Conservation (phyloP, 2,329 filamentous ascomycete genomes). For the Thermoascus crustaceus region DNA sequence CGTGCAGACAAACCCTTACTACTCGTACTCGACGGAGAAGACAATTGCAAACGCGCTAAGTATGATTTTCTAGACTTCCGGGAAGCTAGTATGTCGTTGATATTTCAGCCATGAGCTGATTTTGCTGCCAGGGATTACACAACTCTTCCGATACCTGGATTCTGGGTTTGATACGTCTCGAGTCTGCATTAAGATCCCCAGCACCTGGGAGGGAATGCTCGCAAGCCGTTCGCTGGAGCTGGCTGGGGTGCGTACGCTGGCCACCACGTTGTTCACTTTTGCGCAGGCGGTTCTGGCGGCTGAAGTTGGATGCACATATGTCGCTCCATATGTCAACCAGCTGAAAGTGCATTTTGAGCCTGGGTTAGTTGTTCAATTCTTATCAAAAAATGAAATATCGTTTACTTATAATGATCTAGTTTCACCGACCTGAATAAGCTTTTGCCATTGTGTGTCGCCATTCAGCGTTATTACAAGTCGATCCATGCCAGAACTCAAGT, state of each 20-base stretch:
- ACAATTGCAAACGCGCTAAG: constrained; percentile 46
- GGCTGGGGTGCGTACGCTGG: constrained; percentile 50
- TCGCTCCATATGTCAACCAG: constrained; percentile 59
- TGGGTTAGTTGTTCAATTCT: constrained; percentile 13
- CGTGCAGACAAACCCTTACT: constrained; percentile 53
- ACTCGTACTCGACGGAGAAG: constrained; percentile 43
- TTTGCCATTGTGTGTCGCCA: constrained; percentile 43
- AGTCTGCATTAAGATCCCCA: constrained; percentile 56
- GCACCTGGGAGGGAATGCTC: constrained; percentile 56
- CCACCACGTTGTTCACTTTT: constrained; percentile 56
- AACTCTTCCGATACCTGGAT: constrained; percentile 40
- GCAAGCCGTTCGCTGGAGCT: constrained; percentile 49
- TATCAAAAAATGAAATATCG: not conserved
- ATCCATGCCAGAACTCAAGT: constrained; percentile 41
- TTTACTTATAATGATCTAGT: constrained; percentile 9
- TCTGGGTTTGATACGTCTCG: constrained; percentile 40
- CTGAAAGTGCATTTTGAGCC: constrained; percentile 53
- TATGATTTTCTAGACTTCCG: constrained; percentile 22
- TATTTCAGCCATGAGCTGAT: not conserved
- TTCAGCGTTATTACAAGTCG: constrained; percentile 46
- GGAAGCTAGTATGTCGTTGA: not conserved
- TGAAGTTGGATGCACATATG: constrained; percentile 52
- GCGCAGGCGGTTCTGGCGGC: constrained; percentile 52
- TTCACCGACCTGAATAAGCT: constrained; percentile 21
- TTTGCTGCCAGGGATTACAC: constrained; percentile 39